A percentile compares a stretch with the other conserved stretches of the same genome.
Evolutionary conservation across 2,329 filamentous ascomycete genomes (phyloP).

Genomic region (Calycina marina): DNA sequence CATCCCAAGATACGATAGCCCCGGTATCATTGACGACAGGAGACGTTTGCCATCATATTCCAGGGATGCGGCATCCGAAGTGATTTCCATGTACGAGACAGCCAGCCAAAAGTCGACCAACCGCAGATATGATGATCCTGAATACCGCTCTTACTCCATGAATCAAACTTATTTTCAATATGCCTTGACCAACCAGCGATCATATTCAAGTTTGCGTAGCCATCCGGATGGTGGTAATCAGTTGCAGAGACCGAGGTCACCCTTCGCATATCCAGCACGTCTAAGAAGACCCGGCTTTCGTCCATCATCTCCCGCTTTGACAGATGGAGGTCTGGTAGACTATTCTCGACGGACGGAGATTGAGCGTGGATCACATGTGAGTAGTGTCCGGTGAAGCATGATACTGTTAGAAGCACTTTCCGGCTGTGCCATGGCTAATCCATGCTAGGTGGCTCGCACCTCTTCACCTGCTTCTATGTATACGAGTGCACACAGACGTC

Average conservation of each 20-base stretch:
- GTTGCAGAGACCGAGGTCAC: slow-evolving; percentile 39
- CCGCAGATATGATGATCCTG: slow-evolving; percentile 28
- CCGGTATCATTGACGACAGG: slow-evolving; percentile 27
- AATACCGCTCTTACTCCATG: slow-evolving; percentile 38
- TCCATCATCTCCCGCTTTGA: slow-evolving; percentile 21
- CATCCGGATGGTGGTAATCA: slow-evolving; percentile 26
- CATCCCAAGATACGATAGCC: slow-evolving; percentile 15
- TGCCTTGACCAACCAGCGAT: slow-evolving; percentile 31
- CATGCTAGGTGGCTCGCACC: slow-evolving; percentile 10
- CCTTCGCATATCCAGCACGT: slow-evolving; percentile 43
- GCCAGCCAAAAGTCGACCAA: slow-evolving; percentile 32
- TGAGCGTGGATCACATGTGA: slow-evolving; percentile 17
- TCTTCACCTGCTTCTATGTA: slow-evolving; percentile 20
- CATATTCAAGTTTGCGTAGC: slow-evolving; percentile 33
- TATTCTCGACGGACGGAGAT: slow-evolving; percentile 22
- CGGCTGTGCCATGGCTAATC: not conserved
- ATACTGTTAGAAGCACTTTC: not conserved
- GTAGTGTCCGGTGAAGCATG: too few species aligned
- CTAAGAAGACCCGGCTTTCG: slow-evolving; percentile 35
- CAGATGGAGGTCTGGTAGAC: slow-evolving; percentile 20
- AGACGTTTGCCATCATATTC: slow-evolving; percentile 31
- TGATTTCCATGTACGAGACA: slow-evolving; percentile 39
- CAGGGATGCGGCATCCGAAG: slow-evolving; percentile 36
- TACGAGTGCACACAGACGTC: slow-evolving; percentile 17
- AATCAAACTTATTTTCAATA: slow-evolving; percentile 26